Evolutionary conservation across 345 rosid genomes (phyloP), one percentile per base, ranked within the genome.

Genomic region (Reutealis trisperma): DNA sequence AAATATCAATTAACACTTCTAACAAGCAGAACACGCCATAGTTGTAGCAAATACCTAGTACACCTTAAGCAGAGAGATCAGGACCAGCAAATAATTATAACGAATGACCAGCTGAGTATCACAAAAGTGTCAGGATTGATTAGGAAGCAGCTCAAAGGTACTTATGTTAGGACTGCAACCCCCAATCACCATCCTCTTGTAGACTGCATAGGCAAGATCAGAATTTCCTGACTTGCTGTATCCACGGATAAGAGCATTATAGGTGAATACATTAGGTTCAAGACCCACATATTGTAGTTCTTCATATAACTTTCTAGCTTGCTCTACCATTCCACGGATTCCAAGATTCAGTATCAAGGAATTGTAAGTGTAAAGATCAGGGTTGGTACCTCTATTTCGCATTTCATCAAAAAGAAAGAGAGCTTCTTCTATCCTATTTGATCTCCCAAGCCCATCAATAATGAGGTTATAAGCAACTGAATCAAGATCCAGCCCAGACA

Each of bases 71-170:
- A 27, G 73, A 60, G 42, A 1, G 30, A 37, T 37, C 41, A 5
- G 63, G 32, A 52, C 63, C 58, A 49, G 58, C 67, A 73, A 37
- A 75, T 30, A 57, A 52, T 64, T 67, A 27, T n/a, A 63, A 71
- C 3, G 13, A 41, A 19, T 73, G 27, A 47, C 52, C 19, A 44
- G 24, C 13, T 5, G 58, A 52, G 27, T 62, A 74, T 67, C 71
- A 67, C 61, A 21, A 52, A 51, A 16, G 25, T 55, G 71, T 81
- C 74, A 72, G 15, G 80, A 59, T 70, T 81, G 77, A 76, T 91
- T 94, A 13, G 98, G 98, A 63, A 95, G 98, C 82, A 93, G 97
- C n/a, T 88, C 94, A 64, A 91, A 86, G 60, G 99, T 95, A 73
- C 94, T 93, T 14, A 54, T 80, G 78, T 95, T 95, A 34, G 97